Evolutionary conservation across 768 basidiomycete species (phyloP).

Genomic region (Daedalea quercina): DNA sequence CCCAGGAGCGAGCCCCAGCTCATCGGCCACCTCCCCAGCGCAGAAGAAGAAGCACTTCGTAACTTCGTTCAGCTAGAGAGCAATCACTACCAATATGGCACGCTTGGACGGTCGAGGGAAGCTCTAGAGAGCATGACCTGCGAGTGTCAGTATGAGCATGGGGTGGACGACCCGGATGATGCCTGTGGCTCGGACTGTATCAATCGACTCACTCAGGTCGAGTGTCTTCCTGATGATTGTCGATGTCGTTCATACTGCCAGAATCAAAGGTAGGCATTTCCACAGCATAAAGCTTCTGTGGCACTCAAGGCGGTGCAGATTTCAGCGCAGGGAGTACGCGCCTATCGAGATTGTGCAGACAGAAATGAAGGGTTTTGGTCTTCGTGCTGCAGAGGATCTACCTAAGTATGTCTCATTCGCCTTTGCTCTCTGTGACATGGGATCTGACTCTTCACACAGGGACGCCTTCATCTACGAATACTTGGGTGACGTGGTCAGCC

Average conservation of each 20-base stretch:
- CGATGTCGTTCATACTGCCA: slow-evolving; percentile 74
- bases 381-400: slow-evolving; percentile 69
- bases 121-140: slow-evolving; percentile 91
- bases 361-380: slow-evolving; percentile 92
- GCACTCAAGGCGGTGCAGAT: slow-evolving; percentile 40
- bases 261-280: slow-evolving; percentile 73
- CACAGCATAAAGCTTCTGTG: neutral
- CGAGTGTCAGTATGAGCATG: slow-evolving; percentile 80
- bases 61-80: slow-evolving; percentile 67
- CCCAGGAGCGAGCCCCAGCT: slow-evolving; percentile 47
- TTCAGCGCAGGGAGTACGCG: slow-evolving; percentile 82
- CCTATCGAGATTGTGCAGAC: slow-evolving; percentile 87
- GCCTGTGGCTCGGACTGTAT: slow-evolving; percentile 98
- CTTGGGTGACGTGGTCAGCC: slow-evolving; percentile 91
- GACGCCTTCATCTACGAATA: slow-evolving; percentile 96
- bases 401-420: slow-evolving; percentile 45
- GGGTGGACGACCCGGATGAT: slow-evolving; percentile 45
- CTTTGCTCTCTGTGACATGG: too few species aligned
- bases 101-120: slow-evolving; percentile 83
- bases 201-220: slow-evolving; percentile 94
- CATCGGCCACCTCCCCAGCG: slow-evolving; percentile 74
- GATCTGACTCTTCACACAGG: slow-evolving; percentile 31
- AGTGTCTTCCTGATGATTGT: slow-evolving; percentile 90
- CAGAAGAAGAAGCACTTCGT: slow-evolving; percentile 62
- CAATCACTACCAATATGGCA: slow-evolving; percentile 85